Percentiles rank a stretch among this genome's conserved stretches.
Conservation (phyloP, 2,329 filamentous ascomycete species). For the Aaosphaeria arxii region DNA sequence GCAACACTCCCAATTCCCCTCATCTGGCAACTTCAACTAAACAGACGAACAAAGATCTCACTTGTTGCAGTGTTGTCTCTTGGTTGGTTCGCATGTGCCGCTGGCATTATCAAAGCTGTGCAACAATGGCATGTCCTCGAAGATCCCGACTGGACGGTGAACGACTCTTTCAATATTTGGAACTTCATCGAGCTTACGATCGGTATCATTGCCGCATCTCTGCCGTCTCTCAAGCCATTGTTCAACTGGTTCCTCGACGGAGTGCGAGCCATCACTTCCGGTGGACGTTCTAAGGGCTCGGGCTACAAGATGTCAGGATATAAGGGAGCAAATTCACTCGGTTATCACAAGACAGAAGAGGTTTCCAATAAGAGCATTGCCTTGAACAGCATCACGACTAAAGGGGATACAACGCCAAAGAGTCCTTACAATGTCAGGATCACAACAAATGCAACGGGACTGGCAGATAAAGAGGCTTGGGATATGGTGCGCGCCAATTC, state of each 20-base stretch:
- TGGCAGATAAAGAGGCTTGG: constrained; percentile 17
- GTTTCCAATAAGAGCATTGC: constrained; percentile 11
- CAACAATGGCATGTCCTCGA: constrained; percentile 36
- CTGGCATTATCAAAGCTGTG: constrained; percentile 43
- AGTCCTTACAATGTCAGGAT: constrained; percentile 17
- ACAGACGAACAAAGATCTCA: constrained; percentile 41
- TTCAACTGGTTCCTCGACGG: constrained; percentile 35
- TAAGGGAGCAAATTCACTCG: constrained; percentile 10
- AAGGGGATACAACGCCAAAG: constrained; percentile 1
- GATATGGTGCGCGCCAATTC: constrained; percentile 11
- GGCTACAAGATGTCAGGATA: constrained; percentile 8
- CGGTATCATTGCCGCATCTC: constrained; percentile 43
- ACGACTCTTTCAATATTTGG: constrained; percentile 45
- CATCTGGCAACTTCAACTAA: constrained; percentile 43
- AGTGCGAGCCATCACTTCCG: constrained; percentile 18
- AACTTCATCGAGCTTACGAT: constrained; percentile 45
- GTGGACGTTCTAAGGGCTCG: constrained; percentile 9
- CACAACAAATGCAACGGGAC: constrained; percentile 8
- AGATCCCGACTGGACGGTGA: constrained; percentile 35
- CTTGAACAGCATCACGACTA: constrained; percentile 10
- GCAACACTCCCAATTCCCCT: constrained; percentile 43
- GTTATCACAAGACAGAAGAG: constrained; percentile 17
- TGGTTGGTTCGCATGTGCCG: constrained; percentile 42
- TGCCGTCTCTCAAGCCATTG: constrained; percentile 41
- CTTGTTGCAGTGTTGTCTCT: constrained; percentile 35